These are phyloP conservation scores for Pichia thaimueangensis DNA, from an alignment of 805 yeast species.

Conservation along the genomic window DNA sequence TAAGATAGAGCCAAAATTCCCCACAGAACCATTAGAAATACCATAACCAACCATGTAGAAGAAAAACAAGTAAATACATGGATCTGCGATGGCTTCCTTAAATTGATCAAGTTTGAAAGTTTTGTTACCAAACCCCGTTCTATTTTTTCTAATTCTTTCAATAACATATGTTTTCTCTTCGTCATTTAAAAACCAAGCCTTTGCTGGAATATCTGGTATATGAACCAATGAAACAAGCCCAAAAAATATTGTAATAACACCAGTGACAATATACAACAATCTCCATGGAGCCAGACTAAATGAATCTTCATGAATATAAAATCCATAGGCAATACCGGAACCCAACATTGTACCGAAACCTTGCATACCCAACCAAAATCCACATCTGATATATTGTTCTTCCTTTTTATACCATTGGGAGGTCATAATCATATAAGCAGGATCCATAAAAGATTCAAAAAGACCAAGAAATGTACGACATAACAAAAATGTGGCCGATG, in stretches of 20 bases:
- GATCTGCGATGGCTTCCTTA: slow-evolving; percentile 47
- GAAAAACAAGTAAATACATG: slow-evolving; percentile 44
- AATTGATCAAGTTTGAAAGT: slow-evolving; percentile 47
- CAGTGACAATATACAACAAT: slow-evolving; percentile 51
- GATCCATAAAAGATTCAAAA: slow-evolving; percentile 27
- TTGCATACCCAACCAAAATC: slow-evolving; percentile 26
- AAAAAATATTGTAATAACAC: slow-evolving; percentile 47
- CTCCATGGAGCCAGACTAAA: slow-evolving; percentile 49
- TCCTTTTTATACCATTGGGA: slow-evolving; percentile 24
- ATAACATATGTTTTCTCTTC: slow-evolving; percentile 32
- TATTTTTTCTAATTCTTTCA: slow-evolving; percentile 29
- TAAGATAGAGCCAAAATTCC: slow-evolving; percentile 42
- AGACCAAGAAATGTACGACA: slow-evolving; percentile 45
- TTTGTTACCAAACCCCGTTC: slow-evolving; percentile 31
- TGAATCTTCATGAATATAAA: slow-evolving; percentile 2
- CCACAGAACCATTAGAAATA: slow-evolving; percentile 56
- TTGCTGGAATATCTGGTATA: slow-evolving; percentile 29
- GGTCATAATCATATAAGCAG: slow-evolving; percentile 31
- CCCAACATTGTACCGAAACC: slow-evolving; percentile 46
- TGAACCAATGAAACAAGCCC: slow-evolving; percentile 43
- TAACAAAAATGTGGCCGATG: slow-evolving; percentile 38
- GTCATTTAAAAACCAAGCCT: slow-evolving; percentile 31
- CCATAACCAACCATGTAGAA: slow-evolving; percentile 36
- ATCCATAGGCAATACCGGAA: slow-evolving; percentile 50
- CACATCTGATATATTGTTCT: slow-evolving; percentile 25